These are phyloP conservation scores for Cucurbita argyrosperma DNA, from an alignment of 306 rosid species.

Conservation along the genomic window DNA sequence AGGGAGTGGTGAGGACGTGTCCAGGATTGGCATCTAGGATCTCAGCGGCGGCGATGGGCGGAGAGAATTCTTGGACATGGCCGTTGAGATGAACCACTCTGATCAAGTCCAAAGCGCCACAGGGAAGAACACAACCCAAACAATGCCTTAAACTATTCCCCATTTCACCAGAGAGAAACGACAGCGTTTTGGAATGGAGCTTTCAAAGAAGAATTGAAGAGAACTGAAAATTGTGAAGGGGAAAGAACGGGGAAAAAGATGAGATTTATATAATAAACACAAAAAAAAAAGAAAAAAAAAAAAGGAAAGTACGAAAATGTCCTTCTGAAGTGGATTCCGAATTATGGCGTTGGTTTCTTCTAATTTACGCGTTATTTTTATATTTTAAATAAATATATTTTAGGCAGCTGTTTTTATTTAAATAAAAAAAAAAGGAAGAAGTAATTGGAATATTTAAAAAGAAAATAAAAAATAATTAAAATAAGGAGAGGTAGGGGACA, in stretches of 20 bases:
- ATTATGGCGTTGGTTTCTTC: neutral
- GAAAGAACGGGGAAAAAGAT: neutral
- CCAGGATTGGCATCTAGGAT: slow-evolving; percentile 62
- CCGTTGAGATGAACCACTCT: slow-evolving; percentile 86
- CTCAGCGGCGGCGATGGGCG: slow-evolving; percentile 62
- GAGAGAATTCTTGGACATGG: slow-evolving; percentile 52
- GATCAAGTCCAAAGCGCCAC: slow-evolving; percentile 88
- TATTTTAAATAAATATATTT: neutral
- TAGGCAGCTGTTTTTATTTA: neutral
- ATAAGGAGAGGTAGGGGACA: neutral
- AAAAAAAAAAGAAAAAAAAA: neutral
- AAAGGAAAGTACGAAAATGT: neutral
- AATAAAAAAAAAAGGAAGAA: too few relatives aligned
- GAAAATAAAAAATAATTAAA: neutral
- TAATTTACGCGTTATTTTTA: neutral
- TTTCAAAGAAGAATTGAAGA: neutral
- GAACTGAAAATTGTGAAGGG: neutral
- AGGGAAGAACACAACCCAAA: slow-evolving; percentile 87
- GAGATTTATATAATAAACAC: neutral
- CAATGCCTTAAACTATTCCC: slow-evolving; percentile 87
- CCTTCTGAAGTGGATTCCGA: neutral
- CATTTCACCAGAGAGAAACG: slow-evolving; percentile 17
- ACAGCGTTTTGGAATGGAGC: neutral
- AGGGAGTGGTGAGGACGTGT: slow-evolving; percentile 74
- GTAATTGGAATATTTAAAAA: neutral